Conservation (phyloP, 192 early-diverging fungal species). For the Linnemannia hyalina region DNA sequence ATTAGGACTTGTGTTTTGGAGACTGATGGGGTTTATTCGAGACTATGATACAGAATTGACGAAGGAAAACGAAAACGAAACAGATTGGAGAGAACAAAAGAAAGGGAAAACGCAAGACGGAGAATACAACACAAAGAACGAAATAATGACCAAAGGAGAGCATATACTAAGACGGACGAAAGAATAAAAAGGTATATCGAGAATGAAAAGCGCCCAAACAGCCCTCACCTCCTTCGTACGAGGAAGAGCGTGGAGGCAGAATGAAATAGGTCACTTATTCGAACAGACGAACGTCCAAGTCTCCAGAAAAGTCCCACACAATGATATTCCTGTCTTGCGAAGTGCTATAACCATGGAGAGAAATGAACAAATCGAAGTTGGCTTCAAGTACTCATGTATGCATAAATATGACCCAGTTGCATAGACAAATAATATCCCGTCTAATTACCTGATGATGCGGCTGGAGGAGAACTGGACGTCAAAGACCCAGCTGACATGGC, state of each 20-base stretch:
- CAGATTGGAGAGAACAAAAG: not conserved
- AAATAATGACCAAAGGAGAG: not conserved
- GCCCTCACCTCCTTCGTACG: too few relatives aligned
- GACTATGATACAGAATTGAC: not conserved
- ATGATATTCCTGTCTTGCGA: slow-evolving; percentile 46
- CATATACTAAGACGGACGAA: not conserved
- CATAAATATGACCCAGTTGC: not conserved
- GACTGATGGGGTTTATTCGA: not conserved
- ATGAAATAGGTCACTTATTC: not conserved
- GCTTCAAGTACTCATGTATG: not conserved
- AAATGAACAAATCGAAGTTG: not conserved
- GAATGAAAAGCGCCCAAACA: not conserved
- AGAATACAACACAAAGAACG: not conserved
- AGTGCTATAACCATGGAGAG: not conserved
- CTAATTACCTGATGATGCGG: slow-evolving; percentile 80
- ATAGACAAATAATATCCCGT: not conserved
- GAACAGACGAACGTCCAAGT: slow-evolving; percentile 39
- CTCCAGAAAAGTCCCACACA: slow-evolving; percentile 42
- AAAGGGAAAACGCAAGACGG: not conserved
- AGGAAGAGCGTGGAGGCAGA: not conserved
- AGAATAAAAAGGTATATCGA: not conserved
- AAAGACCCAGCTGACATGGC: slow-evolving; percentile 96
- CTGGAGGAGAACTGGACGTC: slow-evolving; percentile 90
- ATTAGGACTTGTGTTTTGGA: not conserved
- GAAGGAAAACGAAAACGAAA: not conserved